A percentile compares a stretch with the other conserved stretches of the same genome.
Conservation (phyloP, 2,329 filamentous ascomycete species). For the Neonectria coccinea region DNA sequence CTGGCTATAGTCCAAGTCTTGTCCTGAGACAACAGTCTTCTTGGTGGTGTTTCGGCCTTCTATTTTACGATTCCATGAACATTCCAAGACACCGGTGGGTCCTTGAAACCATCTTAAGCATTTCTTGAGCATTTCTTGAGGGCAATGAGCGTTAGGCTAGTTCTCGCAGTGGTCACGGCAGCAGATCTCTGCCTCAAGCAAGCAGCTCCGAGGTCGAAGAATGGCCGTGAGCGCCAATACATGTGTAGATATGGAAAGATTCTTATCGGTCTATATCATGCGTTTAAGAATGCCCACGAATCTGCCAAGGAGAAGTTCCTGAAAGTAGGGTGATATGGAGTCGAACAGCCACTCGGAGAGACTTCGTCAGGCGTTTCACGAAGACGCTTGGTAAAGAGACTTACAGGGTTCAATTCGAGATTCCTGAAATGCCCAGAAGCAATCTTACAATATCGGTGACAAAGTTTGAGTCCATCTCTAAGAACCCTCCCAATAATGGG, state of each 20-base stretch:
- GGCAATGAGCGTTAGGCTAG: not conserved
- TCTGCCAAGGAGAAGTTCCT: conserved; percentile 16
- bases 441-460: conserved; percentile 9
- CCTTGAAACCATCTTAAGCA: too few relatives aligned
- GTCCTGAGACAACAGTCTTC: not conserved
- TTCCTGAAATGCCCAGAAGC: conserved; percentile 23
- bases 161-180: not conserved
- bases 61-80: too few relatives aligned
- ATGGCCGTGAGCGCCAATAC: not conserved
- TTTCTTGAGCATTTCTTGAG: too few relatives aligned
- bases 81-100: too few relatives aligned
- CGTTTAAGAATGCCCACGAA: conserved; percentile 19
- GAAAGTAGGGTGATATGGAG: conserved; percentile 11
- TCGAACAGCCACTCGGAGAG: conserved; percentile 17
- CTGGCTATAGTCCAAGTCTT: not conserved
- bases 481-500: not conserved
- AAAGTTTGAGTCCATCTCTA: not conserved
- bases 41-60: not conserved
- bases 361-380: conserved; percentile 18
- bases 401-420: conserved; percentile 20
- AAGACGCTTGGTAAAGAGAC: conserved; percentile 15
- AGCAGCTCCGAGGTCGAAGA: not conserved
- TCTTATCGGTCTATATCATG: conserved; percentile 1
- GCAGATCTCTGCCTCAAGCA: conserved; percentile 6
- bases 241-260: not conserved